These are phyloP conservation scores for Herpotrichia juniperi DNA, from an alignment of 2,329 filamentous ascomycete genomes.

Conservation along the genomic window DNA sequence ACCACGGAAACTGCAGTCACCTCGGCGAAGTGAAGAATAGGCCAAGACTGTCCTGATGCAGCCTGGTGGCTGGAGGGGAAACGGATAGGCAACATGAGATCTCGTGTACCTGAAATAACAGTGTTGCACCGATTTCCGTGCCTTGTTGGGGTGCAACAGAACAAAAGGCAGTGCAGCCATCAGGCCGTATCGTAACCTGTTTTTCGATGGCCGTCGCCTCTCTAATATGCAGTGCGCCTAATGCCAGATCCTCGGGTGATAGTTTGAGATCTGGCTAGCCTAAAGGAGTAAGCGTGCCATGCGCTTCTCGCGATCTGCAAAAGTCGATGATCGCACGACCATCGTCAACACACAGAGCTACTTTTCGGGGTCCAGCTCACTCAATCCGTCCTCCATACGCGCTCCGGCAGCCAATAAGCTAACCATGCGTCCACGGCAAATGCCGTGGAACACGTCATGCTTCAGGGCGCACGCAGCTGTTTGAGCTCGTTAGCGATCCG, in stretches of 20 bases:
- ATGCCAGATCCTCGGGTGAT: neutral
- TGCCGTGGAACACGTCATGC: slow-evolving; percentile 6
- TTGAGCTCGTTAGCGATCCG: neutral
- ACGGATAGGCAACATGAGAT: too few species aligned
- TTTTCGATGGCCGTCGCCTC: neutral
- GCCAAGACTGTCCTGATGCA: too few species aligned
- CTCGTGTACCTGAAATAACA: too few species aligned
- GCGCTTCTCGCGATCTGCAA: neutral
- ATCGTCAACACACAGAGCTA: neutral
- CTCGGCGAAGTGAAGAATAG: too few species aligned
- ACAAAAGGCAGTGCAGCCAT: too few species aligned
- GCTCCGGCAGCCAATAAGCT: neutral
- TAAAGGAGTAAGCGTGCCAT: neutral
- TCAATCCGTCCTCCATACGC: neutral
- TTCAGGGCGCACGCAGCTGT: neutral
- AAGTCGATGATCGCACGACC: neutral
- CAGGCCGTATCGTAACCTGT: neutral
- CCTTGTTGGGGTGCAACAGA: too few species aligned
- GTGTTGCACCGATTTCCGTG: too few species aligned
- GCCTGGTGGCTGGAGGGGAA: too few species aligned
- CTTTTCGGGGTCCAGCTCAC: neutral
- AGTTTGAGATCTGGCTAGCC: neutral
- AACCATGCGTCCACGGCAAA: neutral
- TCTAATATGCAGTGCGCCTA: neutral
- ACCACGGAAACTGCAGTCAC: too few species aligned